These are phyloP conservation scores for Auriscalpium microsporum DNA, from an alignment of 768 basidiomycete species.

Conservation along the genomic window DNA sequence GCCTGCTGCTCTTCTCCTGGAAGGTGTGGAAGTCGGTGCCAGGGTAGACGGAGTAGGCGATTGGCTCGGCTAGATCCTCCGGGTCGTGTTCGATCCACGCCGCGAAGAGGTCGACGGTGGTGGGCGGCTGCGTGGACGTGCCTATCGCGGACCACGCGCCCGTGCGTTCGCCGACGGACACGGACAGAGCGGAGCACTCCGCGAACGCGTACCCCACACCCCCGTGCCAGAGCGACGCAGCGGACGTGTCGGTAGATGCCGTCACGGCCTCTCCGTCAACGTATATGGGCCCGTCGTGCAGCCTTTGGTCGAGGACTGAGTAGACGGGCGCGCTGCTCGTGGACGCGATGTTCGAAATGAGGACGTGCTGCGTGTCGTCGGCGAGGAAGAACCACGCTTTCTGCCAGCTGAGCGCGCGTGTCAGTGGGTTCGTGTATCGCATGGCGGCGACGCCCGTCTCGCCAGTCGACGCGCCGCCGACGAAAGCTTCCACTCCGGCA, in stretches of 20 bases:
- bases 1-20: conserved; percentile 24
- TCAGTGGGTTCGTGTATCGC: conserved; percentile 60
- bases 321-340: conserved; percentile 38
- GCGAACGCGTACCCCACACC: conserved; percentile 52
- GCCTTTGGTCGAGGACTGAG: conserved; percentile 62
- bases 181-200: conserved; percentile 22
- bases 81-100: conserved; percentile 42
- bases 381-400: conserved; percentile 71
- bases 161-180: conserved; percentile 38
- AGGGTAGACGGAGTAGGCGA: conserved; percentile 52
- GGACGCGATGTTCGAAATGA: conserved; percentile 44
- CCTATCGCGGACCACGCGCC: conserved; percentile 52
- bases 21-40: conserved; percentile 35
- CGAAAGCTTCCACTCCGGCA: conserved; percentile 46
- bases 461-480: conserved; percentile 59
- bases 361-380: conserved; percentile 54
- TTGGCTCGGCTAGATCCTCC: conserved; percentile 17
- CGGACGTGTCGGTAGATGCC: conserved; percentile 12
- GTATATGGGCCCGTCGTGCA: conserved; percentile 32
- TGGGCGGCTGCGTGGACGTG: conserved; percentile 42
- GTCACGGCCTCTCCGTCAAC: conserved; percentile 28
- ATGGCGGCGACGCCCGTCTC: conserved; percentile 48
- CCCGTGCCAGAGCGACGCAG: conserved; percentile 52
- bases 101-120: conserved; percentile 54
- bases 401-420: conserved; percentile 46